Evolutionary conservation across 2,329 filamentous ascomycete genomes (phyloP).

Genomic region (Pleomassaria siparia): DNA sequence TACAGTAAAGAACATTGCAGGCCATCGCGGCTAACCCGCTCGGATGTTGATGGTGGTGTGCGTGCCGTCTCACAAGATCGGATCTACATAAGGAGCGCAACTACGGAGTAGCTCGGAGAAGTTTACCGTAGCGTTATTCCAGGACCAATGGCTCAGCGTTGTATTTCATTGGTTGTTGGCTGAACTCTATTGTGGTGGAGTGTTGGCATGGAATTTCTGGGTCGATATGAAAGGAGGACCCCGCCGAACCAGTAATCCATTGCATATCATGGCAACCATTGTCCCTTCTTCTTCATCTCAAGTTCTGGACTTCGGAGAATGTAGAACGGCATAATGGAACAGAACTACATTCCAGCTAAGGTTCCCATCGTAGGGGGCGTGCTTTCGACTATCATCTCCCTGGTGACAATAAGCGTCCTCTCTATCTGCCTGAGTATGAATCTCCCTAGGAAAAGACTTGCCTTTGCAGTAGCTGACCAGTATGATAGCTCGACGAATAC

Average conservation of each 20-base stretch:
- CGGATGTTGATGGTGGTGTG: too few species aligned
- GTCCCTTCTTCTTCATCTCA: not conserved
- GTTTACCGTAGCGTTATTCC: not conserved
- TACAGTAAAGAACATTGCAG: too few species aligned
- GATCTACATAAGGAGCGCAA: too few species aligned
- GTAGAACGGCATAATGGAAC: not conserved
- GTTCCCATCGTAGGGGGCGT: conserved; percentile 26
- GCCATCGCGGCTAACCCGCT: too few species aligned
- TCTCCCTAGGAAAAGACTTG: not conserved
- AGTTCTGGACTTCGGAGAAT: not conserved
- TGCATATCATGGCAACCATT: too few species aligned
- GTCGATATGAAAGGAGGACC: not conserved
- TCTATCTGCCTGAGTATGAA: conserved; percentile 13
- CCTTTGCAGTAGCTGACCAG: not conserved
- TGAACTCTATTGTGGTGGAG: not conserved
- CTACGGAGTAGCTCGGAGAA: not conserved
- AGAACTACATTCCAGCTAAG: not conserved
- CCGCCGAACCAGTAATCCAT: too few species aligned
- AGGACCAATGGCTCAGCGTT: not conserved
- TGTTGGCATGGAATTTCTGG: not conserved
- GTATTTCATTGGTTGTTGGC: not conserved
- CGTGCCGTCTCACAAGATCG: too few species aligned
- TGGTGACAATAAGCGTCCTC: conserved; percentile 26
- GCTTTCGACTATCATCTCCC: conserved; percentile 24
- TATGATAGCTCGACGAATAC: conserved; percentile 23